phyloP scores from a whole-genome alignment of 2,329 filamentous ascomycete genomes.

The Rachicladosporium sp. region DNA sequence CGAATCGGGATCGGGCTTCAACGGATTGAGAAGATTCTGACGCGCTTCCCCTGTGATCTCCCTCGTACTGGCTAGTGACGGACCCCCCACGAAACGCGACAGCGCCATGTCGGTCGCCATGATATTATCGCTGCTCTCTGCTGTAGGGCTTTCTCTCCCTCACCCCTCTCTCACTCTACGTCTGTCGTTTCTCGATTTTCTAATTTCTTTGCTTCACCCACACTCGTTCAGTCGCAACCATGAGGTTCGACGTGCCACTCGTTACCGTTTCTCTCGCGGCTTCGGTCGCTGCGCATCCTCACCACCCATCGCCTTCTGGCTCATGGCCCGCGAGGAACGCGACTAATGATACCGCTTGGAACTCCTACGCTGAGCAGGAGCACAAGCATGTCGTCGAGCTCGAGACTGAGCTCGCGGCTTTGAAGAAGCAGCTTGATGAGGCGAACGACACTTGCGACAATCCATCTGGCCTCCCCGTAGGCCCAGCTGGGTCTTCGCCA shows the following conservation, averaged over 20 bases:
- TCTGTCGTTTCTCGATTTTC: slow-evolving; percentile 5
- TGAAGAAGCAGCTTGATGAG: slow-evolving; percentile 4
- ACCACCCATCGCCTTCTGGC: background rate
- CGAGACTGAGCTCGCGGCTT: slow-evolving; percentile 5
- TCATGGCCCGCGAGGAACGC: background rate
- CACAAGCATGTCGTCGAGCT: slow-evolving; percentile 5
- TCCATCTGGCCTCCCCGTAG: no score
- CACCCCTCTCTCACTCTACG: slow-evolving; percentile 4
- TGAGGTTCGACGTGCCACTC: slow-evolving; percentile 9
- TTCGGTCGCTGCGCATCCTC: slow-evolving; percentile 5
- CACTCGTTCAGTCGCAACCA: slow-evolving; percentile 5
- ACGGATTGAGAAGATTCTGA: no score
- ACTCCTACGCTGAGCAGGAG: slow-evolving; percentile 1
- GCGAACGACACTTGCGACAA: slow-evolving; percentile 4
- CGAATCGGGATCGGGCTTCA: no score
- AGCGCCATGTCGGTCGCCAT: background rate
- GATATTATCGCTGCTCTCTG: background rate
- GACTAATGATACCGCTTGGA: slow-evolving; percentile 2
- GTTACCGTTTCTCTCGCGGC: slow-evolving; percentile 6
- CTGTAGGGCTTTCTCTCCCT: slow-evolving; percentile 1
- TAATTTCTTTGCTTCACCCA: slow-evolving; percentile 1
- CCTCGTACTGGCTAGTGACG: slow-evolving; percentile 2
- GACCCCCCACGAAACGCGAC: background rate
- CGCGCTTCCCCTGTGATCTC: background rate
- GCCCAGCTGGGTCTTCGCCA: background rate